Evolutionary conservation across 257 asterid species (phyloP).

Genomic region (Fraxinus anomala): DNA sequence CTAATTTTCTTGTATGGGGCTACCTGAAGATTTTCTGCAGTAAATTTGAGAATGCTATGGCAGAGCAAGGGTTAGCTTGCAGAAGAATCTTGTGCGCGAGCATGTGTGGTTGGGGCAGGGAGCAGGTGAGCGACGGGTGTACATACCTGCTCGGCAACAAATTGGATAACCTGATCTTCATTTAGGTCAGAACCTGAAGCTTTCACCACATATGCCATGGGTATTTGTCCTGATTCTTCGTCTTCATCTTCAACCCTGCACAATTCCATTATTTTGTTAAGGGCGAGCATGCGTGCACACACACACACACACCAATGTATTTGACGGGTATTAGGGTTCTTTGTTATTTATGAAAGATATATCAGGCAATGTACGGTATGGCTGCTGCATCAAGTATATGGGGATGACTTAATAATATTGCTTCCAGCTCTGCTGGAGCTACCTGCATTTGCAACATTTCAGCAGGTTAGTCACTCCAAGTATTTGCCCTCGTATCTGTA

Average conservation of each 20-base stretch:
- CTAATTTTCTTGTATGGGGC: constrained; percentile 82
- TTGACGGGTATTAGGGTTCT: background rate
- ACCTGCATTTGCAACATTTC: constrained; percentile 46
- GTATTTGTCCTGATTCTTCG: constrained; percentile 74
- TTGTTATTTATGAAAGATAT: background rate
- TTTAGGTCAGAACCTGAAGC: constrained; percentile 47
- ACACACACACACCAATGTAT: background rate
- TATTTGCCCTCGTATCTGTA: background rate
- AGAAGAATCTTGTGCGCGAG: background rate
- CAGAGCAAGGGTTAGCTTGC: background rate
- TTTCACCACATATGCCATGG: constrained; percentile 69
- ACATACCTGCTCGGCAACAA: constrained; percentile 67
- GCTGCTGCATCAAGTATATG: constrained; percentile 75
- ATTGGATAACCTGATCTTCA: constrained; percentile 59
- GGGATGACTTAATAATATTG: constrained; percentile 62
- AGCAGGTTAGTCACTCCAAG: constrained; percentile 11
- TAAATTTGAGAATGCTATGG: background rate
- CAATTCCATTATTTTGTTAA: background rate
- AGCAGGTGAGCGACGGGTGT: background rate
- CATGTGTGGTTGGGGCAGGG: background rate
- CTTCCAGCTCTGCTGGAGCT: constrained; percentile 91
- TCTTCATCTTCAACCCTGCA: constrained; percentile 73
- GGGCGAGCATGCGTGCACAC: no score
- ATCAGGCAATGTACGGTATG: constrained; percentile 48
- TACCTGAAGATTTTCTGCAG: constrained; percentile 45